Percentiles rank a stretch among this genome's conserved stretches.
phyloP scores from a whole-genome alignment of 495 filamentous ascomycete genomes.

The Penicillium maclennaniae region DNA sequence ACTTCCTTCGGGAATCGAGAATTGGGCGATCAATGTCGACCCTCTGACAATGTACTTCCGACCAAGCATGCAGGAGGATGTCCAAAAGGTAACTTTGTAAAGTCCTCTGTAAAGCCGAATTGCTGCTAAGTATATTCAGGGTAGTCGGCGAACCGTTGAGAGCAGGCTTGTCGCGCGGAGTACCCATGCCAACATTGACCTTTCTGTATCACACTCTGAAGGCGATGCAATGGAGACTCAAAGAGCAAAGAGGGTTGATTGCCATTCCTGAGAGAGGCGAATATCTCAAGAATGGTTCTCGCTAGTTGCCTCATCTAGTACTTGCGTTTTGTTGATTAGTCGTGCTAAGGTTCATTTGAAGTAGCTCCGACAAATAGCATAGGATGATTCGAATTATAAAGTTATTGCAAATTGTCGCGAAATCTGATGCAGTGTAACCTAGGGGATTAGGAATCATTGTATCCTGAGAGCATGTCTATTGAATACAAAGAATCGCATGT shows the following conservation, averaged over 20 bases:
- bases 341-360: too few species aligned
- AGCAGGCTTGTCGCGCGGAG: slow-evolving; percentile 39
- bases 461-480: neutral
- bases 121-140: slow-evolving; percentile 20
- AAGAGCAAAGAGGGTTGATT: slow-evolving; percentile 14
- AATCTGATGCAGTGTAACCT: slow-evolving; percentile 1
- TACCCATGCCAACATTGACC: slow-evolving; percentile 43
- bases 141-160: slow-evolving; percentile 51
- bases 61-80: slow-evolving; percentile 47
- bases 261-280: neutral
- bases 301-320: neutral
- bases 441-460: neutral
- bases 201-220: slow-evolving; percentile 41
- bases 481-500: slow-evolving; percentile 4
- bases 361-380: too few species aligned
- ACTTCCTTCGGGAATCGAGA: slow-evolving; percentile 30
- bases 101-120: neutral
- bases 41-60: slow-evolving; percentile 32
- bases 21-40: slow-evolving; percentile 34
- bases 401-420: slow-evolving; percentile 3
- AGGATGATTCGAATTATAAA: neutral
- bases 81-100: slow-evolving; percentile 31
- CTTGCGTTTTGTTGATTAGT: too few species aligned
- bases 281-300: neutral
- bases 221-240: slow-evolving; percentile 38